Evolutionary conservation across 768 basidiomycete species (phyloP).

Genomic region (Postia placenta): DNA sequence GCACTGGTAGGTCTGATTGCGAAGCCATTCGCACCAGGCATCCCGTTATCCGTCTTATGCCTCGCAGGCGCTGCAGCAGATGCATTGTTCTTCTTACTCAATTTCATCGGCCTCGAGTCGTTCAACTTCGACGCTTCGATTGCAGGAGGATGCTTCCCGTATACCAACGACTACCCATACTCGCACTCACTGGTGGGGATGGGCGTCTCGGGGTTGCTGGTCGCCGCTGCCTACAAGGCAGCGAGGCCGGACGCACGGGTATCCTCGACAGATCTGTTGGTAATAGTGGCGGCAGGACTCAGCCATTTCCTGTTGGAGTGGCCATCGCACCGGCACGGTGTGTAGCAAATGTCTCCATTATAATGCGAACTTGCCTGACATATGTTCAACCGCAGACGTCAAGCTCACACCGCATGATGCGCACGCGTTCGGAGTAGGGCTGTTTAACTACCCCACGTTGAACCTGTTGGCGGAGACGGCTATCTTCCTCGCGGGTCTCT

Average conservation of each 20-base stretch:
- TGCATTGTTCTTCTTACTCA: conserved; percentile 24
- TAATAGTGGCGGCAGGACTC: conserved; percentile 15
- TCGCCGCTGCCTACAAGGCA: conserved; percentile 16
- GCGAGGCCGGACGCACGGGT: conserved; percentile 14
- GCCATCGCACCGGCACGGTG: conserved; percentile 23
- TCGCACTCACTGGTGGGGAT: conserved; percentile 26
- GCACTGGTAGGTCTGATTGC: conserved; percentile 16
- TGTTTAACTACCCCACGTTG: conserved; percentile 21
- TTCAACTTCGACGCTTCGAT: conserved; percentile 21
- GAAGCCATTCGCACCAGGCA: conserved; percentile 22
- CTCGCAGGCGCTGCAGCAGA: conserved; percentile 24
- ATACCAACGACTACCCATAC: conserved; percentile 27
- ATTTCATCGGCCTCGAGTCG: conserved; percentile 22
- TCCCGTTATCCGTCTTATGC: conserved; percentile 21
- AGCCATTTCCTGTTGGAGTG: conserved; percentile 27
- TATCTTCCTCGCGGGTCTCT: conserved; percentile 22
- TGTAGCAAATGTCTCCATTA: too few species aligned
- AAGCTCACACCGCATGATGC: conserved; percentile 22
- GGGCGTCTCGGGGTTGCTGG: conserved; percentile 14
- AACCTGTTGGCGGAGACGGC: conserved; percentile 21
- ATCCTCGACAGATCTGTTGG: conserved; percentile 13
- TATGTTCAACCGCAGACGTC: conserved; percentile 20
- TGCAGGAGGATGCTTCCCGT: conserved; percentile 26
- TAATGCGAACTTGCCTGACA: neutral
- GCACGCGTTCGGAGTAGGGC: conserved; percentile 14